Evolutionary conservation across 345 rosid species (phyloP).

Genomic region (Pistacia atlantica): DNA sequence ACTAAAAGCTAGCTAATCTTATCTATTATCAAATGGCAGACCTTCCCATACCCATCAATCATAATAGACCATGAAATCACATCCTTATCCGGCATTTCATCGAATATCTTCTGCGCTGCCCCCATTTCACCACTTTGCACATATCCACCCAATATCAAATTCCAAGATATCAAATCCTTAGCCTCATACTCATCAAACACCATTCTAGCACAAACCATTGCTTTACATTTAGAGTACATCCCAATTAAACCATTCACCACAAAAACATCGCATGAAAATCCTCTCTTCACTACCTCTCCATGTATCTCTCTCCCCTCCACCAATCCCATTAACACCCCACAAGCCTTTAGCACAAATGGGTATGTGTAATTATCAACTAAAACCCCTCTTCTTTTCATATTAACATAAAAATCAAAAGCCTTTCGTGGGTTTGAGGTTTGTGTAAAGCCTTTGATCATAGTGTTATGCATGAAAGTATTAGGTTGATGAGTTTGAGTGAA

Average conservation of each 20-base stretch:
- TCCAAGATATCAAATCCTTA: conserved; percentile 48
- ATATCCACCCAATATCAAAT: conserved; percentile 41
- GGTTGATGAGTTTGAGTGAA: conserved; percentile 30
- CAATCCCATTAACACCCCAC: conserved; percentile 28
- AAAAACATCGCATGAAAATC: conserved; percentile 30
- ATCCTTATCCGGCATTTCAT: conserved; percentile 44
- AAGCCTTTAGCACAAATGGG: conserved; percentile 46
- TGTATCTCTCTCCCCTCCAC: conserved; percentile 34
- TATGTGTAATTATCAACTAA: conserved; percentile 37
- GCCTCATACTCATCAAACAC: conserved; percentile 38
- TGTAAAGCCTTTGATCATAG: conserved; percentile 34
- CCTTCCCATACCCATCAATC: conserved; percentile 46
- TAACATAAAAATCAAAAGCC: conserved; percentile 34
- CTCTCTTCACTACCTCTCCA: conserved; percentile 43
- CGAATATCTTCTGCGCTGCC: conserved; percentile 41
- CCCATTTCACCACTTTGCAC: conserved; percentile 28
- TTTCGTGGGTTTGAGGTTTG: conserved; percentile 18
- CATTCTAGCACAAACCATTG: conserved; percentile 27
- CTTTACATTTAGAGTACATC: conserved; percentile 43
- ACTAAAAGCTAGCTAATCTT: neutral
- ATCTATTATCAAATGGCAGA: conserved; percentile 12
- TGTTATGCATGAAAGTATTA: conserved; percentile 35
- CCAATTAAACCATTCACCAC: conserved; percentile 42
- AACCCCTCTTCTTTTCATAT: conserved; percentile 33
- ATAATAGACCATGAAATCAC: conserved; percentile 47